A percentile compares a stretch with the other conserved stretches of the same genome.
Evolutionary conservation across 2,329 filamentous ascomycete species (phyloP).

Genomic region (Lanzia echinophila): DNA sequence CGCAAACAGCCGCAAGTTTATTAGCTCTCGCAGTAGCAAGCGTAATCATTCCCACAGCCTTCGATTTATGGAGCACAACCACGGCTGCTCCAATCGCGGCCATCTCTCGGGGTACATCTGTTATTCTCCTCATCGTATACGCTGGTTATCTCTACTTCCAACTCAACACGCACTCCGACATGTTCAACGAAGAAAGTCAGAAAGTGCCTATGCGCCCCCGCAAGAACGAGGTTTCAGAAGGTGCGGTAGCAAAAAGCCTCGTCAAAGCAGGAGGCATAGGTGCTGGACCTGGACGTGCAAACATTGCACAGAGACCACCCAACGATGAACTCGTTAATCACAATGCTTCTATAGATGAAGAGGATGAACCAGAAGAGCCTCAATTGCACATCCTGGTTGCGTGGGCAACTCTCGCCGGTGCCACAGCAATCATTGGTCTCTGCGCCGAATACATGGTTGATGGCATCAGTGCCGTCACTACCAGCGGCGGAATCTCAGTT

Average conservation of each 20-base stretch:
- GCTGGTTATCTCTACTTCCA: conserved; percentile 83
- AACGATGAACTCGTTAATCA: conserved; percentile 37
- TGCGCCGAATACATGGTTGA: conserved; percentile 75
- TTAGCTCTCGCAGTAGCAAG: conserved; percentile 66
- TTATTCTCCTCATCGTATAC: conserved; percentile 82
- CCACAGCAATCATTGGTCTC: conserved; percentile 65
- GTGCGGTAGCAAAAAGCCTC: conserved; percentile 26
- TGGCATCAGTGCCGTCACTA: conserved; percentile 67
- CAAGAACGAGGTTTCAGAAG: conserved; percentile 31
- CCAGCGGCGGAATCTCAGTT: conserved; percentile 62
- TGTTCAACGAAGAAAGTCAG: conserved; percentile 74
- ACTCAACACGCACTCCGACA: conserved; percentile 71
- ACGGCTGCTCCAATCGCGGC: conserved; percentile 44
- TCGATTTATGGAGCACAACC: conserved; percentile 49
- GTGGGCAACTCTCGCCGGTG: conserved; percentile 60
- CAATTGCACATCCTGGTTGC: conserved; percentile 68
- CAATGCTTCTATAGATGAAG: conserved; percentile 39
- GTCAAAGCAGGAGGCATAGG: conserved; percentile 28
- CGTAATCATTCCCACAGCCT: conserved; percentile 86
- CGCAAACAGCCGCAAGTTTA: conserved; percentile 73
- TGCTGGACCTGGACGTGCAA: conserved; percentile 26
- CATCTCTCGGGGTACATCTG: conserved; percentile 64
- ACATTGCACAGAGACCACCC: conserved; percentile 17
- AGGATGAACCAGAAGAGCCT: conserved; percentile 69
- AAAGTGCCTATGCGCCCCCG: conserved; percentile 62